These are phyloP conservation scores for Pichia terricola DNA, from an alignment of 1,139 yeast species.

Conservation along the genomic window DNA sequence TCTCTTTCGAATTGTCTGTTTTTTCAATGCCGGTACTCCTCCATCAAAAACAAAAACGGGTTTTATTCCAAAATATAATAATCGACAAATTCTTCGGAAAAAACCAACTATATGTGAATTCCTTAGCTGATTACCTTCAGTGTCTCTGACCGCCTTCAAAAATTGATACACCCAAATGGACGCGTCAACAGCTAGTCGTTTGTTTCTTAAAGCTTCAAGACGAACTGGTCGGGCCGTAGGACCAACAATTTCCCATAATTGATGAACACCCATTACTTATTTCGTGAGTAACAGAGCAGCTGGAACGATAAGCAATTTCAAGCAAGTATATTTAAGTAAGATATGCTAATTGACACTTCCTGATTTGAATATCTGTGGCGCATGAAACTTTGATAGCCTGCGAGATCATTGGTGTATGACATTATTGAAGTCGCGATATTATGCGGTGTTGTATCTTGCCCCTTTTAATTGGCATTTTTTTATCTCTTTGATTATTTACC, in stretches of 20 bases:
- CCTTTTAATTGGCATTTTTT: no score
- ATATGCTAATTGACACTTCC: no score
- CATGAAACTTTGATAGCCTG: no score
- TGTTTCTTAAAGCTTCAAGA: slow-evolving; percentile 69
- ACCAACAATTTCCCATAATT: slow-evolving; percentile 86
- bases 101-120: slow-evolving; percentile 91
- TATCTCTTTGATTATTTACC: no score
- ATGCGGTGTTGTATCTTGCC: no score
- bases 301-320: no score
- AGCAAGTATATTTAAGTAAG: no score
- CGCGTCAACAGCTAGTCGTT: slow-evolving; percentile 88
- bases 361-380: no score
- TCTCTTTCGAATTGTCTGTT: slow-evolving; percentile 62
- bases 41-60: slow-evolving; percentile 98
- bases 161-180: slow-evolving; percentile 98
- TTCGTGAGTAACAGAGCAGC: no score
- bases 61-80: slow-evolving; percentile 76
- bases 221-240: slow-evolving; percentile 89
- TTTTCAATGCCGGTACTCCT: slow-evolving; percentile 82
- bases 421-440: no score
- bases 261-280: slow-evolving; percentile 80
- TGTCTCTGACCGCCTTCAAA: slow-evolving; percentile 84
- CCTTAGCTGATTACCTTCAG: slow-evolving; percentile 67
- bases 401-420: no score
- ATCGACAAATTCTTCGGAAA: slow-evolving; percentile 84